Base-by-base conservation (phyloP, 176 grass and related monocot genomes). In the Paspalum vaginatum region DNA sequence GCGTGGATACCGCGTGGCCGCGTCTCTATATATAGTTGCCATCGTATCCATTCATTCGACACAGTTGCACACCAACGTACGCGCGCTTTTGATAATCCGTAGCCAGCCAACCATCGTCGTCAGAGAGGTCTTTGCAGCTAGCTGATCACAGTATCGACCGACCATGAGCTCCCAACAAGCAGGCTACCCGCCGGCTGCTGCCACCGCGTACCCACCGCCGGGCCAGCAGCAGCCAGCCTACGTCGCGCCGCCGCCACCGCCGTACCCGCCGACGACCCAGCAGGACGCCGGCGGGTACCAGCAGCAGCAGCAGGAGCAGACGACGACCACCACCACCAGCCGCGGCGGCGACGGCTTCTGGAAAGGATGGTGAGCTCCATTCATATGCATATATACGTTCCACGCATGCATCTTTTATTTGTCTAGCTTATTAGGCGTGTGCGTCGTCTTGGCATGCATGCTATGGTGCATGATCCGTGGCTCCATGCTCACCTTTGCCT, bases 351-450 rank as follows among this genome's bases (percentile, higher is more conserved):
- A 53, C 65, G 83, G 83, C 0, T 85, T 85, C 83, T 85, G 27
- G 83, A 85, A 44, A 85, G 83, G 83, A 85, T 85, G 83, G 82
- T 84, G 40, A 67, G 63, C 8, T 58, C 48, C 32, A 2, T 32
- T 32, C 32, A 32, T 32, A 32, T 3, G 32, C 32, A 32, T 32
- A 32, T 32, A 3, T 32, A 32, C 3, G 32, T 32, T 32, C 32
- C 32, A 32, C 3, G 32, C 32, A 32, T 32, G 11, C 48, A 6
- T 53, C 20, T 18, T 20, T 54, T 17, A 18, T 15, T 15, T 17
- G 15, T 53, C 18, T 8, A 4, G 4, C 5, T 48, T 48, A 13
- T 11, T 2, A 9, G 0, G 51, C 51, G 3, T 4, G 48, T 5
- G 8, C 8, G 52, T n/a, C 0, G 18, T 54, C 6, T 54, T 8